These are phyloP conservation scores for Trichoderma breve DNA, from an alignment of 2,329 filamentous ascomycete species.

Conservation along the genomic window DNA sequence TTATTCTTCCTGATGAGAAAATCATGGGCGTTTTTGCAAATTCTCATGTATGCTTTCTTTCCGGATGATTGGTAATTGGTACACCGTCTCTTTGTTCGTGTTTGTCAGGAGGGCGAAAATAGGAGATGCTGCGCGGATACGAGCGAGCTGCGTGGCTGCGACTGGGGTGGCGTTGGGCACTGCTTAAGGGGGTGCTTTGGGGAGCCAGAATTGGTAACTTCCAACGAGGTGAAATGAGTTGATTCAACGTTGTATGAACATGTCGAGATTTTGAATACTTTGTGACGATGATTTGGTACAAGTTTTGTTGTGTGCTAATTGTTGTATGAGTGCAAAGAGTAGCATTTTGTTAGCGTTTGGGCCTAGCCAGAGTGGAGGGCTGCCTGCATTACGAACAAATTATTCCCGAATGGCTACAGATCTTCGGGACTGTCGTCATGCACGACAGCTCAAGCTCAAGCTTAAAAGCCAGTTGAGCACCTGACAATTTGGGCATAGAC, in stretches of 20 bases:
- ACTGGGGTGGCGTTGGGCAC: background rate
- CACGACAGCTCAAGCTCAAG: background rate
- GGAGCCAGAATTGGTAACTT: background rate
- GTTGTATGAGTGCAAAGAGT: background rate
- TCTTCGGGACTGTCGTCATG: conserved; percentile 10
- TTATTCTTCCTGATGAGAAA: background rate
- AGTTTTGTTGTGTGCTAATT: too few relatives aligned
- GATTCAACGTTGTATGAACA: background rate
- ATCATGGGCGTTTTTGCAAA: background rate
- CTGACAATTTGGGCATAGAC: background rate
- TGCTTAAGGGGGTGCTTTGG: background rate
- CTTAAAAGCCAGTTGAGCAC: background rate
- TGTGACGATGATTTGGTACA: background rate
- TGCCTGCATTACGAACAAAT: background rate
- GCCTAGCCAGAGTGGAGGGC: background rate
- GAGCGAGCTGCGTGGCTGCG: background rate
- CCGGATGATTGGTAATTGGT: background rate
- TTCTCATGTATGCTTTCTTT: background rate
- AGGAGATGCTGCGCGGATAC: background rate
- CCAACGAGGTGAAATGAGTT: background rate
- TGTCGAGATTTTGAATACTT: background rate
- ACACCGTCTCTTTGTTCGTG: background rate
- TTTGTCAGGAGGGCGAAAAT: background rate
- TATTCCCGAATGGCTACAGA: conserved; percentile 10
- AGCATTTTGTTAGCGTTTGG: background rate